A percentile compares a stretch with the other conserved stretches of the same genome.
phyloP scores from a whole-genome alignment of 1,139 yeast species.

The Yueomyces sp. region DNA sequence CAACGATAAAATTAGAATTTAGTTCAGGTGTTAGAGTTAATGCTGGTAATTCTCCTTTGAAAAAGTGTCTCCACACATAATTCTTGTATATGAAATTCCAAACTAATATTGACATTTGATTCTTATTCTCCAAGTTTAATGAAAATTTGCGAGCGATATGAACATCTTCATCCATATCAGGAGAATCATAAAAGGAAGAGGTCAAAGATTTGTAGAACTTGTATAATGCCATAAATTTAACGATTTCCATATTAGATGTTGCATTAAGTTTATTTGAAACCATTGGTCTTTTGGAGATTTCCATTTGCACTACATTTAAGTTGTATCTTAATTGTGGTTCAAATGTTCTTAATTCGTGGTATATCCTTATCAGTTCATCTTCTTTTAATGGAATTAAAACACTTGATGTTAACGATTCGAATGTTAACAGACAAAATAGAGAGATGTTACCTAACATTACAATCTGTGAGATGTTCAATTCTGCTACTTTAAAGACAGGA shows the following conservation, averaged over 20 bases:
- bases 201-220: constrained; percentile 15
- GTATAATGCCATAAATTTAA: constrained; percentile 13
- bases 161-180: constrained; percentile 19
- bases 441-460: constrained; percentile 14
- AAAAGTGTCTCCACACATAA: constrained; percentile 19
- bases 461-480: constrained; percentile 10
- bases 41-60: constrained; percentile 10
- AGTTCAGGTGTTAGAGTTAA: constrained; percentile 2
- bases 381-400: constrained; percentile 14
- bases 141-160: constrained; percentile 14
- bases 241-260: constrained; percentile 8
- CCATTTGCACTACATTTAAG: constrained; percentile 9
- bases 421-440: constrained; percentile 13
- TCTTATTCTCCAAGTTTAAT: constrained; percentile 16
- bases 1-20: constrained; percentile 1
- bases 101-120: constrained; percentile 10
- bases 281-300: constrained; percentile 9
- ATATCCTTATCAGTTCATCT: constrained; percentile 11
- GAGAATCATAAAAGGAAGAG: constrained; percentile 6
- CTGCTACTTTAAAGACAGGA: constrained; percentile 9
- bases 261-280: background rate
- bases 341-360: constrained; percentile 8
- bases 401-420: constrained; percentile 15
- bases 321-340: constrained; percentile 9
- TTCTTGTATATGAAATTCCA: constrained; percentile 21